phyloP scores from a whole-genome alignment of 2,329 filamentous ascomycete species.

The Penicillium sp. region DNA sequence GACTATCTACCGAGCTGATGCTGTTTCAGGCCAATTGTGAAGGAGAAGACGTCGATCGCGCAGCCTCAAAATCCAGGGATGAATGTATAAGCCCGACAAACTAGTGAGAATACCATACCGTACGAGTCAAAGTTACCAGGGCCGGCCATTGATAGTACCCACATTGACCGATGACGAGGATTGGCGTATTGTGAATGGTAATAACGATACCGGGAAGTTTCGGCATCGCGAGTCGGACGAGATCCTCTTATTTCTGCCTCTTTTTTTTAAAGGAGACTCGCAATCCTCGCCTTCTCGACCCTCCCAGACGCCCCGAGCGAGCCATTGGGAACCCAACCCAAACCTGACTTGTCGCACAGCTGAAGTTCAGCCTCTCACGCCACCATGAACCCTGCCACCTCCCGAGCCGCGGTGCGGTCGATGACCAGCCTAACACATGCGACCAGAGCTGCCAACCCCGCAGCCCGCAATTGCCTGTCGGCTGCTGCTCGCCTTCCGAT shows the following conservation, averaged over 20 bases:
- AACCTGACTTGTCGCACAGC: constrained; percentile 12
- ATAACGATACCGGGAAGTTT: constrained; percentile 34
- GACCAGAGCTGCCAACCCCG: constrained; percentile 38
- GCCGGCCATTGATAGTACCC: not conserved
- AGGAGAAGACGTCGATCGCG: not conserved
- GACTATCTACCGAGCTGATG: not conserved
- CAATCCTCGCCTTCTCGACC: constrained; percentile 8
- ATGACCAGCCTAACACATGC: constrained; percentile 43
- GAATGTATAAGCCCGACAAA: constrained; percentile 18
- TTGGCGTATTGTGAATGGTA: constrained; percentile 7
- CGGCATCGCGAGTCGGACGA: constrained; percentile 20
- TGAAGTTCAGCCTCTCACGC: constrained; percentile 29
- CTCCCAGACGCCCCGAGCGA: constrained; percentile 10
- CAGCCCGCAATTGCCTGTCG: constrained; percentile 36
- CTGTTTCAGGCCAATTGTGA: no score
- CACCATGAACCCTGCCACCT: constrained; percentile 38
- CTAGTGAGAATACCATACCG: constrained; percentile 11
- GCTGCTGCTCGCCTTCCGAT: constrained; percentile 35
- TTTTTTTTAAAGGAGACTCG: constrained; percentile 15
- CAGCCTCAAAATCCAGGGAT: constrained; percentile 7
- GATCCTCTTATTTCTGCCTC: constrained; percentile 17
- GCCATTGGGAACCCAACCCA: constrained; percentile 16
- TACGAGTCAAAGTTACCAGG: constrained; percentile 14
- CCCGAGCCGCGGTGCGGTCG: constrained; percentile 44
- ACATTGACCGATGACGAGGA: constrained; percentile 1